These are phyloP conservation scores for Carallia brachiata DNA, from an alignment of 345 rosid genomes.

Conservation along the genomic window DNA sequence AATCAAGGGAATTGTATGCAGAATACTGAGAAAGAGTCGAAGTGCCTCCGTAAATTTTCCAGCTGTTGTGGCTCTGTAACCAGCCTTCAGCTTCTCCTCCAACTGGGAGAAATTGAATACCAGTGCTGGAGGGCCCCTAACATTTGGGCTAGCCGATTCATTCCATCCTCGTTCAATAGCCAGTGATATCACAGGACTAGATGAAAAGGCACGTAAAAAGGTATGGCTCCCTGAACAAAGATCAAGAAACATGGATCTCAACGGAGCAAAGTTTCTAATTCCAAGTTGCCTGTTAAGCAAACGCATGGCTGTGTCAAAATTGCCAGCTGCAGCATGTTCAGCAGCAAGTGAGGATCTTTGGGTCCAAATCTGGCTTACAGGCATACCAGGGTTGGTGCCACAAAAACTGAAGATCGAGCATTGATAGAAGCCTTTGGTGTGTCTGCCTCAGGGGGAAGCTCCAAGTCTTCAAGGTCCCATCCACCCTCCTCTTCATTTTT, in stretches of 20 bases:
- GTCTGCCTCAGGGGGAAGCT: conserved; percentile 81
- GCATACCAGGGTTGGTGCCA: conserved; percentile 87
- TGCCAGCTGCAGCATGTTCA: conserved; percentile 90
- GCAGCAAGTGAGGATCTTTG: conserved; percentile 90
- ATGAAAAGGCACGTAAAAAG: conserved; percentile 71
- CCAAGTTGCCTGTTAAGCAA: conserved; percentile 91
- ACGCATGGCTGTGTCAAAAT: conserved; percentile 90
- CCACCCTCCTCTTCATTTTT: conserved; percentile 73
- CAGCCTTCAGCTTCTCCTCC: conserved; percentile 91
- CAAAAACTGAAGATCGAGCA: conserved; percentile 63
- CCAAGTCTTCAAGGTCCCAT: conserved; percentile 95
- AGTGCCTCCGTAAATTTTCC: conserved; percentile 85
- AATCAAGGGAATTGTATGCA: conserved; percentile 85
- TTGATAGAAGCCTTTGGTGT: conserved; percentile 62
- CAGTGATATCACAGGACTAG: conserved; percentile 72
- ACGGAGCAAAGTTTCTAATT: conserved; percentile 65
- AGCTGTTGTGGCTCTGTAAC: conserved; percentile 79
- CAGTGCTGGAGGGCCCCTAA: conserved; percentile 81
- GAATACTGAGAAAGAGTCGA: conserved; percentile 65
- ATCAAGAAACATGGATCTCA: conserved; percentile 73
- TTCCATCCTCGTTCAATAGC: conserved; percentile 86
- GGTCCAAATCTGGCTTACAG: conserved; percentile 83
- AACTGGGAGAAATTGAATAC: conserved; percentile 72
- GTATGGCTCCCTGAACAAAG: conserved; percentile 75
- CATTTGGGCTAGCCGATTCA: conserved; percentile 76